phyloP scores from a whole-genome alignment of 805 yeast species.

The Saccharomycopsis guyanensis region DNA sequence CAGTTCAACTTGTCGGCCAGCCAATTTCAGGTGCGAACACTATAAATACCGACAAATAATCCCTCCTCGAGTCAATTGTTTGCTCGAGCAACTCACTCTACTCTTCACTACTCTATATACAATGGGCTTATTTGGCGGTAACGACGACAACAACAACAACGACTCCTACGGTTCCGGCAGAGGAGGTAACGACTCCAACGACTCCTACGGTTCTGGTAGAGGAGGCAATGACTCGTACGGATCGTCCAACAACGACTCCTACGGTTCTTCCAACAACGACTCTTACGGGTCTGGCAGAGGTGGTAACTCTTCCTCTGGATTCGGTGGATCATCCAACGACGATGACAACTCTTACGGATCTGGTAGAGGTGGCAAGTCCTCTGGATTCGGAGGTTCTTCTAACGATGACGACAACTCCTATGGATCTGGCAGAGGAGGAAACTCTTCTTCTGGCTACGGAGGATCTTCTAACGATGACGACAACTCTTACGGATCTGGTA shows the following conservation, averaged over 20 bases:
- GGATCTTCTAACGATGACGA: constrained; percentile 22
- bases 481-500: constrained; percentile 18
- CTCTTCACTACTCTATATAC: background rate
- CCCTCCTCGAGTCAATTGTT: too few species aligned
- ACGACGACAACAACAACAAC: constrained; percentile 26
- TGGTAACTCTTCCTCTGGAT: constrained; percentile 17
- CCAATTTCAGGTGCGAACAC: background rate
- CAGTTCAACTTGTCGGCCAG: background rate
- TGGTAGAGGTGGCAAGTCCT: constrained; percentile 21
- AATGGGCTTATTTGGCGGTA: constrained; percentile 23
- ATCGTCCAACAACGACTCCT: constrained; percentile 24
- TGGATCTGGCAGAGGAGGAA: constrained; percentile 20
- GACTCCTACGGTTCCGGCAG: constrained; percentile 26
- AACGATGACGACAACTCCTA: constrained; percentile 6
- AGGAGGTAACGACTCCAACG: constrained; percentile 23
- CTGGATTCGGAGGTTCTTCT: constrained; percentile 24
- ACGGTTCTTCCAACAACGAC: constrained; percentile 25
- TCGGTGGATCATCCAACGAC: constrained; percentile 18
- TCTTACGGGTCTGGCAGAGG: constrained; percentile 25
- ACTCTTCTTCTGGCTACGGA: constrained; percentile 9
- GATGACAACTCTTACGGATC: constrained; percentile 24
- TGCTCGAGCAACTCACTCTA: background rate
- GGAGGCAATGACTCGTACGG: constrained; percentile 30
- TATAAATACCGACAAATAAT: background rate
- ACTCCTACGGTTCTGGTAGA: constrained; percentile 28